phyloP scores from a whole-genome alignment of 2,329 filamentous ascomycete species.

The Penicillium sumatraense region DNA sequence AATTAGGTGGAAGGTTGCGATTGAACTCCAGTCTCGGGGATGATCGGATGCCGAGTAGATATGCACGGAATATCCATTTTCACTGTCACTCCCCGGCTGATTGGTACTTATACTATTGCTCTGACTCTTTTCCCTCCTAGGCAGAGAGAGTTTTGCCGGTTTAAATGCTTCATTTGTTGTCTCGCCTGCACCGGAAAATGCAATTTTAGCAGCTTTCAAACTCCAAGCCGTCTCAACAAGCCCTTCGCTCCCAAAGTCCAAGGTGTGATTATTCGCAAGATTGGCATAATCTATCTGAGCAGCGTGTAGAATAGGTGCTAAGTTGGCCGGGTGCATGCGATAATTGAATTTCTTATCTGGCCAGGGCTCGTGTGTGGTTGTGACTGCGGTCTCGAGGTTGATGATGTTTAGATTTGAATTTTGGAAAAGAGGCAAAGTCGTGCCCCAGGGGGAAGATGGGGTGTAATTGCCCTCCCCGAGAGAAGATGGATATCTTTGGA shows the following conservation, averaged over 20 bases:
- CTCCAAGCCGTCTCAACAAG: conserved; percentile 40
- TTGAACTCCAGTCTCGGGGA: conserved; percentile 36
- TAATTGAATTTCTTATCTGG: conserved; percentile 48
- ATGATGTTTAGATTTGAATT: conserved; percentile 41
- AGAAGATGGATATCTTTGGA: conserved; percentile 25
- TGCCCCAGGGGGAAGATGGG: conserved; percentile 40
- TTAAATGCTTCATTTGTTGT: conserved; percentile 31
- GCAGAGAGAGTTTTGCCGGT: conserved; percentile 35
- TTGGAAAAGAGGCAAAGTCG: conserved; percentile 37
- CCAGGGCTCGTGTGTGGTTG: conserved; percentile 38
- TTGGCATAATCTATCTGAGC: conserved; percentile 39
- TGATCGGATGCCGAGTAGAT: conserved; percentile 45
- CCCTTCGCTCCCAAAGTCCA: conserved; percentile 42
- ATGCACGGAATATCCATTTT: conserved; percentile 27
- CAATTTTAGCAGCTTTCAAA: conserved; percentile 30
- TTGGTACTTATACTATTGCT: background rate
- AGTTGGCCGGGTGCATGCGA: conserved; percentile 46
- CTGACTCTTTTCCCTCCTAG: conserved; percentile 3
- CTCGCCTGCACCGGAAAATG: conserved; percentile 39
- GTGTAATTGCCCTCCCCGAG: conserved; percentile 25
- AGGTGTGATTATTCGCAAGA: conserved; percentile 47
- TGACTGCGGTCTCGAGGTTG: conserved; percentile 47
- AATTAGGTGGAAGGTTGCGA: conserved; percentile 43
- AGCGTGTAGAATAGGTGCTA: conserved; percentile 32
- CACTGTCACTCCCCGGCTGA: background rate